phyloP scores from a whole-genome alignment of 2,329 filamentous ascomycete species.

The Chaetomiaceae sp. region DNA sequence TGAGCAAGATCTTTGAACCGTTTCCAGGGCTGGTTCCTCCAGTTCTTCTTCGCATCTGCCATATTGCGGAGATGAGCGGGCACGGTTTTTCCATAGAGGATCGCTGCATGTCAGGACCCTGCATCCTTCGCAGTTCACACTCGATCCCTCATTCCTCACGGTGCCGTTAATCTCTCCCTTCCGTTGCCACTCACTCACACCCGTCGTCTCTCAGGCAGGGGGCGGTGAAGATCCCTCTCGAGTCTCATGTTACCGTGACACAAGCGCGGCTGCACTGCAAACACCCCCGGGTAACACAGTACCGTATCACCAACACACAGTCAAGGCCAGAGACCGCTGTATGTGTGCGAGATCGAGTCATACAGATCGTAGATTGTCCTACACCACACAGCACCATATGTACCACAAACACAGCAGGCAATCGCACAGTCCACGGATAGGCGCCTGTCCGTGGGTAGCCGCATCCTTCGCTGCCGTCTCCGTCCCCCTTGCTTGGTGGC shows the following conservation, averaged over 20 bases:
- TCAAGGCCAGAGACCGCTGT: not conserved
- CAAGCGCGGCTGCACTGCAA: constrained; percentile 2
- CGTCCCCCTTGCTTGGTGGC: too few species aligned
- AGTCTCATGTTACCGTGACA: not conserved
- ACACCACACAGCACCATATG: too few species aligned
- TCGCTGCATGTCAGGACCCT: not conserved
- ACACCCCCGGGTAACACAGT: not conserved
- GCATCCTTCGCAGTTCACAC: constrained; percentile 1
- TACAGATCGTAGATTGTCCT: constrained; percentile 14
- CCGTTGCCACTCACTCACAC: not conserved
- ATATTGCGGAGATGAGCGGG: not conserved
- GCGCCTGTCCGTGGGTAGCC: not conserved
- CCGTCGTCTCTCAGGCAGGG: not conserved
- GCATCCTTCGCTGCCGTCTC: too few species aligned
- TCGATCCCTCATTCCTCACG: too few species aligned
- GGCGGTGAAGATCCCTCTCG: not conserved
- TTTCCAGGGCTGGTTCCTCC: too few species aligned
- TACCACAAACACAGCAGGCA: not conserved
- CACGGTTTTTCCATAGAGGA: not conserved
- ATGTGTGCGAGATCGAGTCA: constrained; percentile 14
- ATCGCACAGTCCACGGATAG: too few species aligned
- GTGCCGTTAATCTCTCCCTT: too few species aligned
- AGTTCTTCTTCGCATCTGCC: not conserved
- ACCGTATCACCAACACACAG: constrained; percentile 2
- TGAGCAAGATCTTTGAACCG: too few species aligned